phyloP scores from a whole-genome alignment of 139 green algal species.

The Pseudopediastrum boryanum region DNA sequence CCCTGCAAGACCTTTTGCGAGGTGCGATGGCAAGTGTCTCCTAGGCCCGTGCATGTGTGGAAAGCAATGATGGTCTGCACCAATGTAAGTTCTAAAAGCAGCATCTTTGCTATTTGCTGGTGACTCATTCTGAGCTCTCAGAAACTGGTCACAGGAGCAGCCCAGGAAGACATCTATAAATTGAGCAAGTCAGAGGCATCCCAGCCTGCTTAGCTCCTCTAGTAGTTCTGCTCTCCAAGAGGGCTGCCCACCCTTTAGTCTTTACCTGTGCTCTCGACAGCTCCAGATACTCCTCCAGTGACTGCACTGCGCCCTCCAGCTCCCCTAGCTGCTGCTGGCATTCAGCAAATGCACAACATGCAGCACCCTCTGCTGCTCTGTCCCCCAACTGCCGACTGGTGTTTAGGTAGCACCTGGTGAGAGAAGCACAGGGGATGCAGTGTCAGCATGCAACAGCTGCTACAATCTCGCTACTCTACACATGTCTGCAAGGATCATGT shows the following conservation, averaged over 20 bases:
- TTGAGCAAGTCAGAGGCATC: not conserved
- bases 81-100: no score
- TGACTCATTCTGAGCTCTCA: not conserved
- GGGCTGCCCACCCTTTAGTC: not conserved
- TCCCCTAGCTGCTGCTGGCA: slow-evolving; percentile 55
- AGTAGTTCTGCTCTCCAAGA: not conserved
- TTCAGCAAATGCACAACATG: slow-evolving; percentile 52
- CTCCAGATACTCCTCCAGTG: slow-evolving; percentile 59
- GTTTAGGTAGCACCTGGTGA: slow-evolving; percentile 26
- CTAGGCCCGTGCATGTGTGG: no score
- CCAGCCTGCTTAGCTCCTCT: not conserved
- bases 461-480: no score
- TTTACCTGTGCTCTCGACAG: slow-evolving; percentile 41
- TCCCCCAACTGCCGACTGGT: slow-evolving; percentile 36
- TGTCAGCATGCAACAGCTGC: no score
- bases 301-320: slow-evolving; percentile 41
- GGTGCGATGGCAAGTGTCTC: no score
- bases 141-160: not conserved
- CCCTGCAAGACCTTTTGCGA: no score
- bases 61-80: no score
- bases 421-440: no score
- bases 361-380: slow-evolving; percentile 60
- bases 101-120: not conserved
- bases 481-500: not conserved
- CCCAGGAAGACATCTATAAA: not conserved